Evolutionary conservation across 345 rosid species (phyloP).

Genomic region (Hirschfeldia incana): DNA sequence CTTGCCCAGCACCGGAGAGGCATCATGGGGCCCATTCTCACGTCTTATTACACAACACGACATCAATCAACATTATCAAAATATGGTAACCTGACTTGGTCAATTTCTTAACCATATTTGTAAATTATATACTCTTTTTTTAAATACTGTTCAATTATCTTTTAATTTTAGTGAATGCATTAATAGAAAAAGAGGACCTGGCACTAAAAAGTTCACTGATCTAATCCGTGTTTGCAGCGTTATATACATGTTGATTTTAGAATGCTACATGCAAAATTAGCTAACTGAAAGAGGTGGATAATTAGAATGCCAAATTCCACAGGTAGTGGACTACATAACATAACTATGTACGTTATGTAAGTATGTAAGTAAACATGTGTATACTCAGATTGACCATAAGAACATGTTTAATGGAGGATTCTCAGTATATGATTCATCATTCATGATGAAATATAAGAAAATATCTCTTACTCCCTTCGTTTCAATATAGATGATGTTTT

Average conservation of each 20-base stretch:
- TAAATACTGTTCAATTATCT: slow-evolving; percentile 5
- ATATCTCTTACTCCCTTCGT: too few species aligned
- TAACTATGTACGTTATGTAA: too few species aligned
- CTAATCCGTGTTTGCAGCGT: neutral
- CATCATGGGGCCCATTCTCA: slow-evolving; percentile 55
- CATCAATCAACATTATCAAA: slow-evolving; percentile 17
- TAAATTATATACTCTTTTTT: slow-evolving; percentile 5
- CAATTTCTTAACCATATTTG: slow-evolving; percentile 39
- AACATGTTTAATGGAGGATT: too few species aligned
- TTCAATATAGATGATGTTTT: too few species aligned
- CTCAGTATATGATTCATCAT: too few species aligned
- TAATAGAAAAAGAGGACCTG: neutral
- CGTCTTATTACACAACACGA: slow-evolving; percentile 35
- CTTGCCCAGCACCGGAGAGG: slow-evolving; percentile 53
- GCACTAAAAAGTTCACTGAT: neutral
- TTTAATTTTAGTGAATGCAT: neutral
- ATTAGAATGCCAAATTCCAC: neutral
- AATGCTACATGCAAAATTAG: neutral
- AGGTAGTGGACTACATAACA: neutral
- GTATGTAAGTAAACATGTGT: neutral
- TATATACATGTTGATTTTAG: neutral
- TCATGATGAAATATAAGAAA: too few species aligned
- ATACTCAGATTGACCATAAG: neutral
- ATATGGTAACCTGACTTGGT: slow-evolving; percentile 35
- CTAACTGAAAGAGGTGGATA: neutral